phyloP scores from a whole-genome alignment of 106 monocot species.

The Platanthera guangdongensis region DNA sequence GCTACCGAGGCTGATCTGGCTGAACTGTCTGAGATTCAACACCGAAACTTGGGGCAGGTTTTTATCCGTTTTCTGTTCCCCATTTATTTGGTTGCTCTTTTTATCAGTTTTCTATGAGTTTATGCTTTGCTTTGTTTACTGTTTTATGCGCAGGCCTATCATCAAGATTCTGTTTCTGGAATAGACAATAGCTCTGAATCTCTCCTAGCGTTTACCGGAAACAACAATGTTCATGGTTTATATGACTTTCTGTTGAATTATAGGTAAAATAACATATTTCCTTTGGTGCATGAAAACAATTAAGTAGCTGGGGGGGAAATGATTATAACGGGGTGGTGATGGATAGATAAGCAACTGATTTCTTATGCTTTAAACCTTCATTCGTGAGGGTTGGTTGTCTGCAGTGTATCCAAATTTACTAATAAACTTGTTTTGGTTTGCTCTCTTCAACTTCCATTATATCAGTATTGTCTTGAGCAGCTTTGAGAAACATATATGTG shows the following conservation, averaged over 20 bases:
- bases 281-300: background rate
- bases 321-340: background rate
- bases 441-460: background rate
- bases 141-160: slow-evolving; percentile 41
- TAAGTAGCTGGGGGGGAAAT: background rate
- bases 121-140: background rate
- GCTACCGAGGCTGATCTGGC: slow-evolving; percentile 69
- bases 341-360: background rate
- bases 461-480: background rate
- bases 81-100: background rate
- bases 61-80: background rate
- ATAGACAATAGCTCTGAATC: slow-evolving; percentile 73
- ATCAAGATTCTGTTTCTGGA: slow-evolving; percentile 48
- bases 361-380: background rate
- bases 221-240: slow-evolving; percentile 54
- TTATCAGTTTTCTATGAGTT: background rate
- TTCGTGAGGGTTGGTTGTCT: background rate
- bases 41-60: slow-evolving; percentile 72
- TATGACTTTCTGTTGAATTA: slow-evolving; percentile 90
- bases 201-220: slow-evolving; percentile 71
- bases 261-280: slow-evolving; percentile 34
- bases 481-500: background rate
- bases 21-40: slow-evolving; percentile 82
- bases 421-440: background rate
- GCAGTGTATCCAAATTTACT: background rate